These are phyloP conservation scores for Miscanthus lutarioriparius DNA, from an alignment of 176 grass and related monocot genomes.

Conservation along the genomic window DNA sequence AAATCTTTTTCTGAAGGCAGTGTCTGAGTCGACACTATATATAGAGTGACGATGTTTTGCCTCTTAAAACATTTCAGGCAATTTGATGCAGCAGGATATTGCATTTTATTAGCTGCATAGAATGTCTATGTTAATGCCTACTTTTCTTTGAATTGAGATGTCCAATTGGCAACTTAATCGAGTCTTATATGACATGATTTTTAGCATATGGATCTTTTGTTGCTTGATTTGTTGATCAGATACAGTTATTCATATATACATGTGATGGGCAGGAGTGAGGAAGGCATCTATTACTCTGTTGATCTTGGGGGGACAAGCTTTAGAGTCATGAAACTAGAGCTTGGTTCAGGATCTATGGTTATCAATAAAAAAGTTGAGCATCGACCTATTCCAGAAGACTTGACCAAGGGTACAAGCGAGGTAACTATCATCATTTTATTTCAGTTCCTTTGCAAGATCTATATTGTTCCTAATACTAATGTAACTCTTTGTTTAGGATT, in stretches of 20 bases:
- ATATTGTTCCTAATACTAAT: not conserved
- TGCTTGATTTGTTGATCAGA: not conserved
- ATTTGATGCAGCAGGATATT: not conserved
- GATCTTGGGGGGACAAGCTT: conserved; percentile 87
- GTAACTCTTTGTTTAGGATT: conserved; percentile 52
- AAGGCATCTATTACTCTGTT: conserved; percentile 84
- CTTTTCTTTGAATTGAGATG: not conserved
- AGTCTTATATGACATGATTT: not conserved
- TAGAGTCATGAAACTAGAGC: conserved; percentile 79
- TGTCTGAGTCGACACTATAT: not conserved
- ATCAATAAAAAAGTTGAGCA: conserved; percentile 64
- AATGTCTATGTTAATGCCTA: not conserved
- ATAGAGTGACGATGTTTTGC: not conserved
- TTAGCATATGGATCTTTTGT: not conserved
- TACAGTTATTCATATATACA: not conserved
- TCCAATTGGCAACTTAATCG: not conserved
- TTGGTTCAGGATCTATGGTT: conserved; percentile 60
- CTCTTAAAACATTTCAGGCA: not conserved
- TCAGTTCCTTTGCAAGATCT: not conserved
- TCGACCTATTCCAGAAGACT: conserved; percentile 59
- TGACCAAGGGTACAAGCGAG: conserved; percentile 71
- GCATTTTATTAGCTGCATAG: not conserved
- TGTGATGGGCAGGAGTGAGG: conserved; percentile 59
- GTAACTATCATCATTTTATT: conserved; percentile 40
- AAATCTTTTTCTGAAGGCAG: too few species aligned